Evolutionary conservation across 1,139 yeast genomes (phyloP).

Genomic region (Scheffersomyces segobiensis): DNA sequence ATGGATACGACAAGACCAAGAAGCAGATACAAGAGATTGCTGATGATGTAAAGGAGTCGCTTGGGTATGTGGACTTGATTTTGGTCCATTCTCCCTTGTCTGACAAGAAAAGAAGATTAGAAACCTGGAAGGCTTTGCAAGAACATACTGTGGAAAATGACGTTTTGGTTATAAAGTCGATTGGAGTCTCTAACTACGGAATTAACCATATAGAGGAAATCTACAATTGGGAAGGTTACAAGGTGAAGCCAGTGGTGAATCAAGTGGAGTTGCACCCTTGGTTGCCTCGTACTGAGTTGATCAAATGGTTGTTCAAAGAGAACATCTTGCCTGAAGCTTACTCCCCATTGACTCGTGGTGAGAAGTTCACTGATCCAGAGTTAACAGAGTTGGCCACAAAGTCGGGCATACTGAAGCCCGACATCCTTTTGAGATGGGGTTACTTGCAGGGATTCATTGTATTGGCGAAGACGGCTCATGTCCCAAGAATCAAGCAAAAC

Average conservation of each 20-base stretch:
- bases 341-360: constrained; percentile 68
- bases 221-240: constrained; percentile 32
- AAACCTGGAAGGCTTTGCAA: constrained; percentile 46
- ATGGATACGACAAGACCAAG: background rate
- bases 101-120: constrained; percentile 31
- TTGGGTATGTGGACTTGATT: constrained; percentile 43
- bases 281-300: constrained; percentile 35
- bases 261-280: constrained; percentile 58
- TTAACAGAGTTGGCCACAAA: constrained; percentile 27
- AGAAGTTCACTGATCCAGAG: constrained; percentile 49
- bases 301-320: constrained; percentile 31
- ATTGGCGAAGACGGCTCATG: constrained; percentile 63
- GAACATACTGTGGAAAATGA: constrained; percentile 34
- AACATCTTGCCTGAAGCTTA: constrained; percentile 60
- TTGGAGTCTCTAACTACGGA: constrained; percentile 48
- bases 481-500: constrained; percentile 40
- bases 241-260: constrained; percentile 46
- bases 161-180: constrained; percentile 23
- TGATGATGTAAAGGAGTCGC: constrained; percentile 13
- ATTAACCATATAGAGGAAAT: constrained; percentile 37
- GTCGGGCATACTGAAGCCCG: constrained; percentile 20
- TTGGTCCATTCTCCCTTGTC: constrained; percentile 39
- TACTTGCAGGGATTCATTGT: constrained; percentile 59
- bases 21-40: constrained; percentile 6
- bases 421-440: constrained; percentile 33